Evolutionary conservation across 2,329 filamentous ascomycete species (phyloP), one percentile per base, ranked within the genome.

Genomic region (Aspergillus japonicus): DNA sequence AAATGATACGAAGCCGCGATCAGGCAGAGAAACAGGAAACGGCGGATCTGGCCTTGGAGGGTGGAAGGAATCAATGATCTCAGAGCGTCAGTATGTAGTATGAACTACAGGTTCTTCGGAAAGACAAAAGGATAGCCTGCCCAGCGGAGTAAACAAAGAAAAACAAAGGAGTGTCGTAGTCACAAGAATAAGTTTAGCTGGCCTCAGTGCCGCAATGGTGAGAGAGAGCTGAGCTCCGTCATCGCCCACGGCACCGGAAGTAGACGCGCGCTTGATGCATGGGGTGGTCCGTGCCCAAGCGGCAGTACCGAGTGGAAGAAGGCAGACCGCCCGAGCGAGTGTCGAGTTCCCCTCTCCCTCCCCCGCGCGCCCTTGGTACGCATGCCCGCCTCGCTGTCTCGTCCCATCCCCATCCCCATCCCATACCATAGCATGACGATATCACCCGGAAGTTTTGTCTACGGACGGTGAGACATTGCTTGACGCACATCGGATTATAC

Each of bases 221-320:
- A 47, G 33, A 23, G 39, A 51, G 44, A 66, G 59, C 62, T 66
- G 44, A 66, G 59, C 62, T 66, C 61, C 66, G 65, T 68, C 67
- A 67, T 66, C 54, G 57, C 26, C 7, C 26, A 26, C 7, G 7
- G 7, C 26, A 26, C 26, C 26, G 26, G 55, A 12, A 53, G 52
- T 61, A 64, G 39, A 54, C 65, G 66, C 65, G 65, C 65, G 65
- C 64, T 53, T 66, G 54, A 47, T 35, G 61, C 61, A 21, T 50
- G 21, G 47, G 55, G 26, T 61, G 64, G 61, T 47, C 58, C 54
- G 63, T 62, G 62, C 63, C 50, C 56, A 14, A 26, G 49, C 44
- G 48, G 23, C 54, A 51, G 50, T 26, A 57, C 54, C 50, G 53
- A 55, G 42, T 54, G 50, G 8, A 35, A 14, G 24, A 26, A 56